A percentile compares a stretch with the other conserved stretches of the same genome.
phyloP scores from a whole-genome alignment of 371 early-diverging fungal species.

The Lichtheimia ramosa region DNA sequence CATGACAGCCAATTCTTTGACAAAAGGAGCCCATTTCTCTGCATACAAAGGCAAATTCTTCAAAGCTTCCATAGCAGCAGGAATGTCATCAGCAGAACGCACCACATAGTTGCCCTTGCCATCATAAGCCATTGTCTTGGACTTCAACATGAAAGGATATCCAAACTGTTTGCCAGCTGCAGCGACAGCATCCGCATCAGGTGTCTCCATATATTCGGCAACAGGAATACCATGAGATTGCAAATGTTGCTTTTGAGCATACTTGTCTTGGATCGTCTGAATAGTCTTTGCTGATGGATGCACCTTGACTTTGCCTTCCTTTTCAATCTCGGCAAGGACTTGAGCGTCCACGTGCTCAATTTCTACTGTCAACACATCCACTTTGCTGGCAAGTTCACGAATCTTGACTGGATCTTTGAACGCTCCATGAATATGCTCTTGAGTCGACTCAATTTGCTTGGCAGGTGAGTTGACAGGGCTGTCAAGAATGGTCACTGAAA shows the following conservation, averaged over 20 bases:
- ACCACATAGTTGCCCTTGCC: slow-evolving; percentile 92
- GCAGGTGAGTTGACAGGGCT: slow-evolving; percentile 76
- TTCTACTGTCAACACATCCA: slow-evolving; percentile 90
- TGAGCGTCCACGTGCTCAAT: slow-evolving; percentile 94
- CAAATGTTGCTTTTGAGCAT: slow-evolving; percentile 80
- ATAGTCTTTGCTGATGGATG: slow-evolving; percentile 86
- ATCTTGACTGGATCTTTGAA: slow-evolving; percentile 82
- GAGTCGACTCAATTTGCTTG: slow-evolving; percentile 76
- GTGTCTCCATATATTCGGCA: slow-evolving; percentile 68
- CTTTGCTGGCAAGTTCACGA: slow-evolving; percentile 66
- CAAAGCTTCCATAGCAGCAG: slow-evolving; percentile 57
- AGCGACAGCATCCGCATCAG: slow-evolving; percentile 47
- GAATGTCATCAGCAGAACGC: slow-evolving; percentile 62
- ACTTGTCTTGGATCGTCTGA: slow-evolving; percentile 93
- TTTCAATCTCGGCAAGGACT: slow-evolving; percentile 69
- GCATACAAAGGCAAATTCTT: slow-evolving; percentile 73
- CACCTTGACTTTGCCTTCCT: slow-evolving; percentile 41
- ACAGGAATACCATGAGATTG: slow-evolving; percentile 65
- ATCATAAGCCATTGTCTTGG: slow-evolving; percentile 93
- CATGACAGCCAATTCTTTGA: slow-evolving; percentile 94
- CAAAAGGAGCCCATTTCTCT: slow-evolving; percentile 92
- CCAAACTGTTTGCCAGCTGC: slow-evolving; percentile 69
- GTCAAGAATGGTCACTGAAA: slow-evolving; percentile 84
- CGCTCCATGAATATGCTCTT: slow-evolving; percentile 73
- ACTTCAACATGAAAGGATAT: slow-evolving; percentile 94